Percentiles rank a stretch among this genome's conserved stretches.
Evolutionary conservation across 2,329 filamentous ascomycete species (phyloP).

Genomic region (Trichoderma brevicompactum): DNA sequence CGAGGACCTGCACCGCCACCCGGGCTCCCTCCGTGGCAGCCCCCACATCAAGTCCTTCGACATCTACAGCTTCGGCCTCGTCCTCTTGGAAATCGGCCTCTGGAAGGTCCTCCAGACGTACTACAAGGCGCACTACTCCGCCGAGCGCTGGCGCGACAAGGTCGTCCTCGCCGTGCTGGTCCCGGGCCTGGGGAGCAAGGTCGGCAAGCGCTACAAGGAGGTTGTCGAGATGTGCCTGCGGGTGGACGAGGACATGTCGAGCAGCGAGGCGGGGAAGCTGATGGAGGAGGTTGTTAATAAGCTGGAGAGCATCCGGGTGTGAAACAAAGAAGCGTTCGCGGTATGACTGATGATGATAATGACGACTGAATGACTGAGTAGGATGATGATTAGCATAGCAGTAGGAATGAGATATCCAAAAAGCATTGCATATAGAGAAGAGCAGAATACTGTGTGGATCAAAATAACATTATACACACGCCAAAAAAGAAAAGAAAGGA

Average conservation of each 20-base stretch:
- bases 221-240: slow-evolving; percentile 49
- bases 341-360: background rate
- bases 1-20: slow-evolving; percentile 53
- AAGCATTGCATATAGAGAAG: no score
- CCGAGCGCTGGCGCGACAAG: slow-evolving; percentile 49
- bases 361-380: background rate
- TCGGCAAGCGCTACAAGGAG: slow-evolving; percentile 46
- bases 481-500: no score
- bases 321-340: background rate
- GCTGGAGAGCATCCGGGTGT: slow-evolving; percentile 46
- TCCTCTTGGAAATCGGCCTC: slow-evolving; percentile 56
- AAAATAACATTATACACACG: no score
- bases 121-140: slow-evolving; percentile 49
- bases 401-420: no score
- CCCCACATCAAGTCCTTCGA: slow-evolving; percentile 56
- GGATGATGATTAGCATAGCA: background rate
- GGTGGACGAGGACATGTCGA: slow-evolving; percentile 45
- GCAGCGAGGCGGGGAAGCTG: slow-evolving; percentile 44
- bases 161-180: slow-evolving; percentile 48
- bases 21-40: slow-evolving; percentile 46
- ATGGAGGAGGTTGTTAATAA: slow-evolving; percentile 50
- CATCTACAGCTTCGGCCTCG: slow-evolving; percentile 56
- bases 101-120: slow-evolving; percentile 51
- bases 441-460: no score
- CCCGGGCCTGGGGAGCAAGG: slow-evolving; percentile 47